Evolutionary conservation across 2,329 filamentous ascomycete genomes (phyloP).

Genomic region (Aspergillus tubingensis): DNA sequence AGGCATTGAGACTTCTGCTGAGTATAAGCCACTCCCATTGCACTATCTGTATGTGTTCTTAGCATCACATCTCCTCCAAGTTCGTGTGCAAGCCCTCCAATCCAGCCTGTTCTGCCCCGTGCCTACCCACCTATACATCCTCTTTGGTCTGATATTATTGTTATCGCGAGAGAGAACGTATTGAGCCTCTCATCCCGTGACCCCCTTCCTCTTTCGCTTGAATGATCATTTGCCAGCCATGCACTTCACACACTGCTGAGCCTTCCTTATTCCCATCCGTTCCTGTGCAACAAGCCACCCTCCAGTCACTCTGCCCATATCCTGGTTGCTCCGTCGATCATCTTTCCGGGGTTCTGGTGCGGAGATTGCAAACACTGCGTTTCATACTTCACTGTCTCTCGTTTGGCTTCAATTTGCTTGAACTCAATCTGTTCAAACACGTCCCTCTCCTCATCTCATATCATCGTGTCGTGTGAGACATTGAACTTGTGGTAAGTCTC

Average conservation of each 20-base stretch:
- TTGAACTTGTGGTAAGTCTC: neutral
- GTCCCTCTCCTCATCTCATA: neutral
- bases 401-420: neutral
- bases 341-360: neutral
- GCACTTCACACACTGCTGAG: conserved; percentile 9
- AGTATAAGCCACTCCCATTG: neutral
- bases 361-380: neutral
- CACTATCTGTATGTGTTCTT: neutral
- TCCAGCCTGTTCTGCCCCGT: conserved; percentile 5
- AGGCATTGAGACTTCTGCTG: neutral
- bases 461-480: neutral
- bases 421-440: neutral
- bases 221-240: conserved; percentile 3
- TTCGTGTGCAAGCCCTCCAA: neutral
- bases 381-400: neutral
- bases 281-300: conserved; percentile 4
- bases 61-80: neutral
- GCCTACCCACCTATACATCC: conserved; percentile 4
- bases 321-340: neutral
- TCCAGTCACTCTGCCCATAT: neutral
- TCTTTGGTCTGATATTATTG: conserved; percentile 10
- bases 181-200: neutral
- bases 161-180: neutral
- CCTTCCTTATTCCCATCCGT: neutral
- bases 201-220: neutral